phyloP scores from a whole-genome alignment of 176 grass and related monocot genomes.

The Ensete ventricosum region DNA sequence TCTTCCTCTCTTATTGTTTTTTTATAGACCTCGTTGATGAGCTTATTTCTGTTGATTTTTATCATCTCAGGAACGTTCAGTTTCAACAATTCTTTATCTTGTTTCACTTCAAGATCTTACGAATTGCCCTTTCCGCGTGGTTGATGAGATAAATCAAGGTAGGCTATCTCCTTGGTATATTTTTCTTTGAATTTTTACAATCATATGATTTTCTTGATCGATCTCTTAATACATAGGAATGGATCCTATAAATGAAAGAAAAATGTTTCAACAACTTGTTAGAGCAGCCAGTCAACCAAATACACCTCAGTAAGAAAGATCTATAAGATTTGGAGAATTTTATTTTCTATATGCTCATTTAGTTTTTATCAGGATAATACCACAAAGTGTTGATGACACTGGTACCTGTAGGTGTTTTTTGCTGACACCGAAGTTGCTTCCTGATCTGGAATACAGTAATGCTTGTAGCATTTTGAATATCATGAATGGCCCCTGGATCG shows the following conservation, averaged over 20 bases:
- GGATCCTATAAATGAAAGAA: conserved; percentile 97
- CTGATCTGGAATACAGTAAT: conserved; percentile 80
- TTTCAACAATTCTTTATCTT: conserved; percentile 91
- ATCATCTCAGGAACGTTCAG: conserved; percentile 69
- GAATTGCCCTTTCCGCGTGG: conserved; percentile 81
- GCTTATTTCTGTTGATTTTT: conserved; percentile 12
- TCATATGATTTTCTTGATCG: conserved; percentile 4
- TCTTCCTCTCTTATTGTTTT: conserved; percentile 4
- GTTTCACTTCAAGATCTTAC: conserved; percentile 98
- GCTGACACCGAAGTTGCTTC: conserved; percentile 80
- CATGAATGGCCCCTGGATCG: conserved; percentile 96
- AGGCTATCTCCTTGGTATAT: background rate
- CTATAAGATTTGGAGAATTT: background rate
- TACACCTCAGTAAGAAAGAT: conserved; percentile 69
- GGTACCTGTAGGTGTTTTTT: conserved; percentile 62
- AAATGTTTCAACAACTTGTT: conserved; percentile 98
- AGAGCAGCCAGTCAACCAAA: conserved; percentile 85
- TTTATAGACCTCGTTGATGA: background rate
- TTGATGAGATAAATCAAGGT: conserved; percentile 99
- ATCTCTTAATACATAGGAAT: conserved; percentile 48
- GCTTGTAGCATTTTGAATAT: conserved; percentile 95
- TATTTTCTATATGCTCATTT: background rate
- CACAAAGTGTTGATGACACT: background rate
- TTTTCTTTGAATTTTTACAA: background rate
- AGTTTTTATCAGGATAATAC: background rate